Conservation (phyloP, 78 protist species). For the Speleostelium caveatum region DNA sequence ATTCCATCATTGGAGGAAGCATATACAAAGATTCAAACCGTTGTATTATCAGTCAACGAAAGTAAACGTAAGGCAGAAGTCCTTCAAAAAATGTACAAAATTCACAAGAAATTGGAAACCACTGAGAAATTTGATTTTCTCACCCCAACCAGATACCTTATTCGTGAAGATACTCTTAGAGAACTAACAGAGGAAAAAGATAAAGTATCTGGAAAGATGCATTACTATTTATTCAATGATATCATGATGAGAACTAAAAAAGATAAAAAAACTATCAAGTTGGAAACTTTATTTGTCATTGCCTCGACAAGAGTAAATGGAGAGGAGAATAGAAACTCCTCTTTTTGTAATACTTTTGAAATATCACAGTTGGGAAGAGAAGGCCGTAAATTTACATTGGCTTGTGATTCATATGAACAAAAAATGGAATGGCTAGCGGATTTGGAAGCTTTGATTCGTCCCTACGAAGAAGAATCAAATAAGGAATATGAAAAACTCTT, state of each 20-base stretch:
- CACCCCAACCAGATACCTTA: slow-evolving; percentile 70
- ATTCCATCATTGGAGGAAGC: slow-evolving; percentile 36
- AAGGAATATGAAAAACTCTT: slow-evolving; percentile 49
- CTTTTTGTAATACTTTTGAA: slow-evolving; percentile 55
- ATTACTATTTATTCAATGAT: slow-evolving; percentile 64
- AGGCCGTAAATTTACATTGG: slow-evolving; percentile 62
- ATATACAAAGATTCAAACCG: slow-evolving; percentile 35
- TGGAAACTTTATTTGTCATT: slow-evolving; percentile 61
- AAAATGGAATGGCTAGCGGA: slow-evolving; percentile 76
- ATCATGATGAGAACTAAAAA: slow-evolving; percentile 68
- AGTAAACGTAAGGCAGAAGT: slow-evolving; percentile 76
- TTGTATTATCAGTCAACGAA: slow-evolving; percentile 62
- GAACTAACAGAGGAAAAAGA: slow-evolving; percentile 64
- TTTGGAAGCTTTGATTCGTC: slow-evolving; percentile 31
- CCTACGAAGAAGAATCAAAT: slow-evolving; percentile 23
- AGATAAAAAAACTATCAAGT: slow-evolving; percentile 64
- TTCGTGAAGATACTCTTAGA: slow-evolving; percentile 51
- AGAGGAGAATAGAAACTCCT: slow-evolving; percentile 2
- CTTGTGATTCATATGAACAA: slow-evolving; percentile 52
- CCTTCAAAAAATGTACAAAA: slow-evolving; percentile 68
- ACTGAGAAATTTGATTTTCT: slow-evolving; percentile 62
- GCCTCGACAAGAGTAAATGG: slow-evolving; percentile 49
- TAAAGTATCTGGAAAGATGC: slow-evolving; percentile 51
- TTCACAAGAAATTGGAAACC: slow-evolving; percentile 55
- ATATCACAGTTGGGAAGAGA: slow-evolving; percentile 37